Base-by-base conservation (phyloP, 1,284 basidiomycete genomes). In the Serendipita sp. region DNA sequence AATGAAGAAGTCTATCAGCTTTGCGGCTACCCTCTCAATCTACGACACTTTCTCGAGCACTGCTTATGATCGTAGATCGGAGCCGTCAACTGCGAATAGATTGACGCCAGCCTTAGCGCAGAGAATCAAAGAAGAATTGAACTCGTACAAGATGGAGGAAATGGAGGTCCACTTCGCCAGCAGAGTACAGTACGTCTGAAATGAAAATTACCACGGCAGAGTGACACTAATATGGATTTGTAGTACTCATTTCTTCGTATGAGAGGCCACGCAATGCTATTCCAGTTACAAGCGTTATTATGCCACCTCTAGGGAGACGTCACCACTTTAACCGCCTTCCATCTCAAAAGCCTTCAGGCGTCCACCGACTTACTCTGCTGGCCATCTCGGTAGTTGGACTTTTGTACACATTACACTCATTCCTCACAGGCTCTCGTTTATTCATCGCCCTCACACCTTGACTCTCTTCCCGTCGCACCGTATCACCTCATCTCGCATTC, bases 91-190 rank as follows among this genome's bases (percentile, higher is more conserved):
- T 22, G 97, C 93, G 85, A 97, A 94, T 76, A 82, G 91, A 38
- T 76, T 99, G 69, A 99, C 95, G 61, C 95, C 95, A 53, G 84
- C 88, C 65, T 77, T 98, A 69, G 95, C 95, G 50, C 91, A 96
- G 78, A 80, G 88, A 67, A 97, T 97, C 75, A 97, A 97, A 79
- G 91, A 94, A 75, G 91, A 94, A 77, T 78, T 95, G 55, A 94
- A 96, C 75, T 92, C 91, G 65, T 96, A 89, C 77, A 96, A 96
- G 80, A 91, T 96, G 88, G 93, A 96, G 75, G 91, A 94, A 77
- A 96, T 97, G 93, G 91, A 93, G 71, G 91, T 97, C 65, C 93
- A 96, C 74, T 86, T 88, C 66, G 77, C 86, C 60, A 92, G 89
- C 74, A 83, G 90, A 72, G 82, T 88, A 70, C 86, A 94, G 88